These are phyloP conservation scores for Lycium barbarum DNA, from an alignment of 257 asterid genomes.

Conservation along the genomic window DNA sequence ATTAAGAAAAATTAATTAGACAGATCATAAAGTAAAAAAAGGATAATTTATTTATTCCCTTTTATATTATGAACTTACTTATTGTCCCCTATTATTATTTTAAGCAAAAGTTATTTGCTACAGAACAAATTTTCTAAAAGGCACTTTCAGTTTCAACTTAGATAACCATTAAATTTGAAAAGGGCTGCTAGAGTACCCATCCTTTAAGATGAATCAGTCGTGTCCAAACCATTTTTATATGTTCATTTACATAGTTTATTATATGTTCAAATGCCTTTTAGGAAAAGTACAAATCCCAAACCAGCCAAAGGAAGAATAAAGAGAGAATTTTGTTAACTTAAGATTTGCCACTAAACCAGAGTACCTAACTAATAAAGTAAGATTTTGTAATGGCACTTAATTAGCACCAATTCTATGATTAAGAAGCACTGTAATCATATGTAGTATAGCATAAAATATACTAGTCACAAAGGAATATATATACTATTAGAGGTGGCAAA, in stretches of 20 bases:
- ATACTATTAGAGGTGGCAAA: too few species aligned
- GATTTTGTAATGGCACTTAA: neutral
- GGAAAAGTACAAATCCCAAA: constrained; percentile 18
- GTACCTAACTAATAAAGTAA: constrained; percentile 21
- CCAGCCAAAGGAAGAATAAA: constrained; percentile 13
- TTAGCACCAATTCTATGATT: neutral
- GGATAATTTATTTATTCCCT: neutral
- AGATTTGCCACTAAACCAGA: constrained; percentile 2
- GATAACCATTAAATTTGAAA: constrained; percentile 5
- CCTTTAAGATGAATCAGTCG: neutral
- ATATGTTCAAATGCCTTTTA: neutral
- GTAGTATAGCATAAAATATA: neutral
- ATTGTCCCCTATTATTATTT: neutral
- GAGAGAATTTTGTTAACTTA: constrained; percentile 6
- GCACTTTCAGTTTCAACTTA: constrained; percentile 12
- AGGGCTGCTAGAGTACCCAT: neutral
- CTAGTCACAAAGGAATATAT: too few species aligned
- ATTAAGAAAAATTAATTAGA: neutral
- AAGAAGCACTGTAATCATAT: neutral
- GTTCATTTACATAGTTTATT: neutral
- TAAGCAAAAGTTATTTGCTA: constrained; percentile 11
- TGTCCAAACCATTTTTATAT: neutral
- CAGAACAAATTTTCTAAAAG: constrained; percentile 27
- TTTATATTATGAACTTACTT: neutral
- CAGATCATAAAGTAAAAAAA: constrained; percentile 6